Evolutionary conservation across 208 protist species (phyloP).

Genomic region (Jaenimonas drosophilae): DNA sequence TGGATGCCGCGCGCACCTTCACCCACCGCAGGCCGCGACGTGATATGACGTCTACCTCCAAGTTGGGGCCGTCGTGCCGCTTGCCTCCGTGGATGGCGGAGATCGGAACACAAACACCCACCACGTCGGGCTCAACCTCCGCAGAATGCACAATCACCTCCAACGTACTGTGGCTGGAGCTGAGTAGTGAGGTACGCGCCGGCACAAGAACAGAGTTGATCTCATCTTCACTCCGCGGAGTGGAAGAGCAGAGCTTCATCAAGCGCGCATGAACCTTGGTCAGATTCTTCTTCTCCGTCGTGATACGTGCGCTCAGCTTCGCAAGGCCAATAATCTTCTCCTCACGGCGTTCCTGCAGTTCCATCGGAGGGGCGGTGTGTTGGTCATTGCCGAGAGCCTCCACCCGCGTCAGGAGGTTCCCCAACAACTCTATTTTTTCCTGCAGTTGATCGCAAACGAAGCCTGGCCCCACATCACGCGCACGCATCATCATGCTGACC

Average conservation of each 20-base stretch:
- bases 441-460: not conserved
- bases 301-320: slow-evolving; percentile 3
- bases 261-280: not conserved
- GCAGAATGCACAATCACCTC: slow-evolving; percentile 18
- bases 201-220: slow-evolving; percentile 3
- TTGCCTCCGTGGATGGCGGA: slow-evolving; percentile 1
- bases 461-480: not conserved
- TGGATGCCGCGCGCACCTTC: slow-evolving; percentile 32
- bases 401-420: not conserved
- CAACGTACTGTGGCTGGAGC: slow-evolving; percentile 19
- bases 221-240: not conserved
- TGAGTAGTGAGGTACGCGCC: slow-evolving; percentile 13
- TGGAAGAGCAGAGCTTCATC: not conserved
- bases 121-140: slow-evolving; percentile 20
- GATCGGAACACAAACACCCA: slow-evolving; percentile 17
- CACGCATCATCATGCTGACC: too few species aligned
- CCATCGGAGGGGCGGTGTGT: too few species aligned
- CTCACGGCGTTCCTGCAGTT: too few species aligned
- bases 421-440: not conserved
- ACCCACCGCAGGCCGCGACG: slow-evolving; percentile 49
- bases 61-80: not conserved
- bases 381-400: too few species aligned
- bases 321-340: too few species aligned
- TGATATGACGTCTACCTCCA: slow-evolving; percentile 52
- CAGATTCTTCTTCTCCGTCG: not conserved